Percentiles rank a stretch among this genome's conserved stretches.
Evolutionary conservation across 2,329 filamentous ascomycete species (phyloP).

Genomic region (Apiospora kogelbergensis): DNA sequence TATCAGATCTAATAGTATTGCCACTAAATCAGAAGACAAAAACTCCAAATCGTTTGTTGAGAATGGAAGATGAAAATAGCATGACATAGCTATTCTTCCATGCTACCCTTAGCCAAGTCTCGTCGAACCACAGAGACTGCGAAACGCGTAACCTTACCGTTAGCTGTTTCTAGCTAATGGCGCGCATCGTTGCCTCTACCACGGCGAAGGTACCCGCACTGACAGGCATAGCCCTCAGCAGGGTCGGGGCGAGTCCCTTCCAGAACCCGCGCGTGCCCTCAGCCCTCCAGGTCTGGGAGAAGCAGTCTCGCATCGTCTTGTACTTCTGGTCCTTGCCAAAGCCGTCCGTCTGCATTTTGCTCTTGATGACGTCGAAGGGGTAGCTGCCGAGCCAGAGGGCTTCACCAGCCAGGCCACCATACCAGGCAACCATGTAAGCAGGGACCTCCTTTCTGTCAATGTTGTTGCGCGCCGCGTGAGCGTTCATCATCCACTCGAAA

Average conservation of each 20-base stretch:
- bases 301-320: conserved; percentile 84
- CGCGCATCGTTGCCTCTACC: conserved; percentile 65
- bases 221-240: conserved; percentile 95
- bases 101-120: background rate
- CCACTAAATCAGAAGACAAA: background rate
- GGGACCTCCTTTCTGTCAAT: conserved; percentile 76
- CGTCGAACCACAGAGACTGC: background rate
- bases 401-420: conserved; percentile 92
- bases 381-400: conserved; percentile 91
- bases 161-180: conserved; percentile 43
- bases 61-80: background rate
- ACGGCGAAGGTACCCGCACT: conserved; percentile 97
- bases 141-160: background rate
- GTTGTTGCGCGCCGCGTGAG: conserved; percentile 75
- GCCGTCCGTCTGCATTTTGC: conserved; percentile 98
- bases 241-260: conserved; percentile 88
- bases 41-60: background rate
- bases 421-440: conserved; percentile 82
- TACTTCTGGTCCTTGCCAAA: conserved; percentile 73
- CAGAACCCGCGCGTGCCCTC: conserved; percentile 87
- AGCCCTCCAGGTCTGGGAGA: conserved; percentile 73
- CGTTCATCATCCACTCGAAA: conserved; percentile 96
- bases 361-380: conserved; percentile 97
- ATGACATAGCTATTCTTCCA: background rate
- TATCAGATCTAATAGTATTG: background rate